phyloP scores from a whole-genome alignment of 257 asterid species.

The Nicotiana tabacum region DNA sequence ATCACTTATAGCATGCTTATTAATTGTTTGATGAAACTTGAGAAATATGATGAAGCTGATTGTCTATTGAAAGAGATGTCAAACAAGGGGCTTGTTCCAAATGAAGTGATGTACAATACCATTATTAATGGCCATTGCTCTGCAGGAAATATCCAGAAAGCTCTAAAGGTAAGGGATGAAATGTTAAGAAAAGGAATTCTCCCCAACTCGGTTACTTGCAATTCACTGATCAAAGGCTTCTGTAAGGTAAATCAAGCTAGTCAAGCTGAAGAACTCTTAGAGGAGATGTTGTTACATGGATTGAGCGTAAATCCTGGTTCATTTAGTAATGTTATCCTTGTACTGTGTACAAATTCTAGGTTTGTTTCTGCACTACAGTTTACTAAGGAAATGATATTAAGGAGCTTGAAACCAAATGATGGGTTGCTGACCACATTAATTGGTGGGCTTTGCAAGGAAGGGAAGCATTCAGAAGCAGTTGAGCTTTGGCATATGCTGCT shows the following conservation, averaged over 20 bases:
- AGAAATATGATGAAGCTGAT: conserved; percentile 56
- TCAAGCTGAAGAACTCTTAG: conserved; percentile 46
- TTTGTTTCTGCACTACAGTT: conserved; percentile 49
- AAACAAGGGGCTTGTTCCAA: conserved; percentile 51
- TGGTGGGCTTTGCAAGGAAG: conserved; percentile 58
- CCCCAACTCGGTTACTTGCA: conserved; percentile 59
- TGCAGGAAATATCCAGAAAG: conserved; percentile 48
- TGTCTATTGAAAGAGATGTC: conserved; percentile 57
- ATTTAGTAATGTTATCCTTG: conserved; percentile 38
- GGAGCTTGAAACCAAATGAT: conserved; percentile 56
- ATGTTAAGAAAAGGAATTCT: conserved; percentile 44
- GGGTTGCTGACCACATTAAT: conserved; percentile 62
- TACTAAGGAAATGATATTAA: conserved; percentile 47
- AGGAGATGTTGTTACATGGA: conserved; percentile 52
- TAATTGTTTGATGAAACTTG: conserved; percentile 56
- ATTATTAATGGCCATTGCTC: conserved; percentile 72
- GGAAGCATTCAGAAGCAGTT: conserved; percentile 63
- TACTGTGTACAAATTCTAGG: conserved; percentile 38
- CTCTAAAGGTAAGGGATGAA: conserved; percentile 52
- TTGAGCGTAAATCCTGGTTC: conserved; percentile 45
- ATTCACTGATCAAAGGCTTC: conserved; percentile 54
- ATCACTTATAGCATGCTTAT: conserved; percentile 63
- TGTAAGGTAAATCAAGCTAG: conserved; percentile 60
- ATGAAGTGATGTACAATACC: conserved; percentile 59
- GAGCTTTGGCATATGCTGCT: conserved; percentile 49